A percentile compares a stretch with the other conserved stretches of the same genome.
phyloP scores from a whole-genome alignment of 768 basidiomycete species.

The Tulasnella sp. region DNA sequence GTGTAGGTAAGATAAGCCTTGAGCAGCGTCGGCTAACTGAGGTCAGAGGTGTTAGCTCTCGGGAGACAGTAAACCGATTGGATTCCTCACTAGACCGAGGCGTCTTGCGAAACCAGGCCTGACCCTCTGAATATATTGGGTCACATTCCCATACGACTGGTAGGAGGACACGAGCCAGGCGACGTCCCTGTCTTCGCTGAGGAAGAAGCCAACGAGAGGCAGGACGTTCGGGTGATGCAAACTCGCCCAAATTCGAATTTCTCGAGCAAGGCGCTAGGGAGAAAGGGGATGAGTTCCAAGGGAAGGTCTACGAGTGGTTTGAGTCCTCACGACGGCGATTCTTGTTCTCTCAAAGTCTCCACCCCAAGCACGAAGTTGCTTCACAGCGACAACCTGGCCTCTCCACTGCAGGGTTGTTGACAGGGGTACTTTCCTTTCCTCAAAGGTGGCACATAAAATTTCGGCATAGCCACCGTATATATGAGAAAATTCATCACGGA shows the following conservation, averaged over 20 bases:
- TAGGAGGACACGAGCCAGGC: not conserved
- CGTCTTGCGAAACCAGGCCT: not conserved
- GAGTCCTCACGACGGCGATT: not conserved
- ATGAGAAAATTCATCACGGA: not conserved
- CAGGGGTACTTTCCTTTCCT: not conserved
- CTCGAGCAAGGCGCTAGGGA: conserved; percentile 8
- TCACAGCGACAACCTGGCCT: not conserved
- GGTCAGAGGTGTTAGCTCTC: not conserved
- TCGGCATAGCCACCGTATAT: not conserved
- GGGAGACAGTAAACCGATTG: not conserved
- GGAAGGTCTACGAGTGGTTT: not conserved
- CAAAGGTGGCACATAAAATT: not conserved
- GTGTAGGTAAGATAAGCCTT: conserved; percentile 3
- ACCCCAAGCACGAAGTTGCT: not conserved
- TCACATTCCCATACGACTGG: not conserved
- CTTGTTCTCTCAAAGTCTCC: not conserved
- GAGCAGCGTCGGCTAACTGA: not conserved
- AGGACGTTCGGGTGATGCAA: conserved; percentile 11
- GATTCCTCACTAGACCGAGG: not conserved
- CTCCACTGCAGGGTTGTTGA: not conserved
- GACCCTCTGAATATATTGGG: not conserved
- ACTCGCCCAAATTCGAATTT: conserved; percentile 1
- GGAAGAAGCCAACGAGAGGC: not conserved
- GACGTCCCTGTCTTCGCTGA: not conserved
- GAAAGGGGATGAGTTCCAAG: not conserved